Conservation (phyloP, 1,139 yeast genomes). For the Saccharomyces hybrid region DNA sequence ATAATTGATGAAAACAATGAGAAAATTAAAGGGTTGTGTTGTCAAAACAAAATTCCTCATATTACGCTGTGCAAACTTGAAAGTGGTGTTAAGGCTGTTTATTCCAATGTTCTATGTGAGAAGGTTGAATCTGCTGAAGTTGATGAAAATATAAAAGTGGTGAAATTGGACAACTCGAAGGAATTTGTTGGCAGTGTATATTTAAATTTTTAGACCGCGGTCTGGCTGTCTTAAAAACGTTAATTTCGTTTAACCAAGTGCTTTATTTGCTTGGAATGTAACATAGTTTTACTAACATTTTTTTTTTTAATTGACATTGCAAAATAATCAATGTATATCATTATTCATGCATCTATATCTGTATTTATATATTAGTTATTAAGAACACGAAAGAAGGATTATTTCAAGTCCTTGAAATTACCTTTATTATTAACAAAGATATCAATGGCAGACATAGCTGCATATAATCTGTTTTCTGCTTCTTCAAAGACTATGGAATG, state of each 20-base stretch:
- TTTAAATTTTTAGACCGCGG: conserved; percentile 13
- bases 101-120: conserved; percentile 39
- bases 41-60: conserved; percentile 50
- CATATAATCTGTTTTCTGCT: conserved; percentile 92
- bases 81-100: conserved; percentile 42
- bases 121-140: conserved; percentile 5
- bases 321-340: conserved; percentile 13
- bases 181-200: conserved; percentile 17
- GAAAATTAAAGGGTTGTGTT: conserved; percentile 23
- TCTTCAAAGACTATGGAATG: conserved; percentile 85
- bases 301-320: neutral
- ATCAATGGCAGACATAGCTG: conserved; percentile 91
- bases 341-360: conserved; percentile 12
- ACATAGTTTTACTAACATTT: neutral
- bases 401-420: conserved; percentile 31
- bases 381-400: neutral
- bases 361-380: neutral
- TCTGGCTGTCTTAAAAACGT: neutral
- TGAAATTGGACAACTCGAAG: conserved; percentile 17
- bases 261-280: neutral
- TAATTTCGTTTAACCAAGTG: too few species aligned
- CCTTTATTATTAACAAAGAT: conserved; percentile 84
- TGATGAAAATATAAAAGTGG: conserved; percentile 11
- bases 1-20: conserved; percentile 27
- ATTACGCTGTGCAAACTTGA: conserved; percentile 64